Evolutionary conservation across 257 asterid genomes (phyloP).

Genomic region (Solanum clarkiae): DNA sequence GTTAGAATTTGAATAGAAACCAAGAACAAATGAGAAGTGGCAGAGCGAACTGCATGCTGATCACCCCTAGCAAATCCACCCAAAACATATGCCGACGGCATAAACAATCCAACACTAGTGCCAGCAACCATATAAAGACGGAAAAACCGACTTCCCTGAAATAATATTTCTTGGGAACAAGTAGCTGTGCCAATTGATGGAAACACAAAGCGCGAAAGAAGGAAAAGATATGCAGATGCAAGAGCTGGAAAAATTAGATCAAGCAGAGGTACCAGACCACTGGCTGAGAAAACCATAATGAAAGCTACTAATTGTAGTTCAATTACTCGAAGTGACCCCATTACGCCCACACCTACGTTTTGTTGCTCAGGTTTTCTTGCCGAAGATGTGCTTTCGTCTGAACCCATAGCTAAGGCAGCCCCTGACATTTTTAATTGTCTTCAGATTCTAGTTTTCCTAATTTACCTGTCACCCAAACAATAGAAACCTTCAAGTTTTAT

Average conservation of each 20-base stretch:
- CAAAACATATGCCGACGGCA: slow-evolving; percentile 79
- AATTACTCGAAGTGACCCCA: slow-evolving; percentile 86
- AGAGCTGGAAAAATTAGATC: slow-evolving; percentile 67
- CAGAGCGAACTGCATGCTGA: slow-evolving; percentile 72
- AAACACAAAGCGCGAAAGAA: slow-evolving; percentile 48
- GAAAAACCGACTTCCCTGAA: slow-evolving; percentile 44
- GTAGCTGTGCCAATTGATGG: slow-evolving; percentile 25
- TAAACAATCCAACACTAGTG: slow-evolving; percentile 54
- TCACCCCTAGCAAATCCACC: slow-evolving; percentile 95
- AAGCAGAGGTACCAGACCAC: slow-evolving; percentile 65
- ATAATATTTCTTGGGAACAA: slow-evolving; percentile 32
- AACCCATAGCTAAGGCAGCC: slow-evolving; percentile 40
- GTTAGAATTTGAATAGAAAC: slow-evolving; percentile 77
- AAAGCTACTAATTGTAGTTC: slow-evolving; percentile 86
- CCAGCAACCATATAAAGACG: slow-evolving; percentile 49
- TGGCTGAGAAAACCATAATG: slow-evolving; percentile 75
- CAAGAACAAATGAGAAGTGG: slow-evolving; percentile 72
- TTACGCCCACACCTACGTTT: slow-evolving; percentile 24
- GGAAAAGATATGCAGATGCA: slow-evolving; percentile 41
- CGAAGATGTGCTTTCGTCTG: slow-evolving; percentile 2
- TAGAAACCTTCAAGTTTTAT: not conserved
- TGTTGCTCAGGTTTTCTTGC: not conserved
- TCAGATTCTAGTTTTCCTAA: not conserved
- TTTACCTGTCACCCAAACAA: not conserved
- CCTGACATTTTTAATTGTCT: slow-evolving; percentile 36